phyloP scores from a whole-genome alignment of 805 yeast species.

The Kuraishia capsulata region DNA sequence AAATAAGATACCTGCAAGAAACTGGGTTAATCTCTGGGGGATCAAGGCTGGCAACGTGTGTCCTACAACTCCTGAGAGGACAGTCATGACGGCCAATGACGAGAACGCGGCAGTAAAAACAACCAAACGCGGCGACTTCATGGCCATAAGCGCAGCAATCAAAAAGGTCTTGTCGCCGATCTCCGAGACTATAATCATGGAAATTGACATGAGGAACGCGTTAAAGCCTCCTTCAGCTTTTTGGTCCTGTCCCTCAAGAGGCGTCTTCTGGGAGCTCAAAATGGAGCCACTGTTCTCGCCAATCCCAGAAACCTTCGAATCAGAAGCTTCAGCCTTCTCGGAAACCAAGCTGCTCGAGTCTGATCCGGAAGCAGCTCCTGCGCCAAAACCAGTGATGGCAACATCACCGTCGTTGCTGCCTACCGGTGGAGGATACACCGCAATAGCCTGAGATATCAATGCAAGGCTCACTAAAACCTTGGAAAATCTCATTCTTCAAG shows the following conservation, averaged over 20 bases:
- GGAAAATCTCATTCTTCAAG: too few species aligned
- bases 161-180: slow-evolving; percentile 96
- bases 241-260: too few species aligned
- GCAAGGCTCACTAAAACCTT: too few species aligned
- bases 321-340: too few species aligned
- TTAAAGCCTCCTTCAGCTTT: slow-evolving; percentile 10
- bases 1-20: slow-evolving; percentile 74
- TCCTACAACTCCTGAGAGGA: slow-evolving; percentile 85
- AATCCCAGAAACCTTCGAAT: too few species aligned
- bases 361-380: too few species aligned
- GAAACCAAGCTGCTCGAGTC: too few species aligned
- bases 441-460: background rate
- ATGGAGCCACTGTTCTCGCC: too few species aligned
- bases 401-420: background rate
- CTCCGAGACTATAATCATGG: slow-evolving; percentile 93
- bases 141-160: slow-evolving; percentile 96
- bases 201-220: slow-evolving; percentile 69
- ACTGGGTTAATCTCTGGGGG: slow-evolving; percentile 71
- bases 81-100: slow-evolving; percentile 84
- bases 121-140: slow-evolving; percentile 75
- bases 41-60: slow-evolving; percentile 81
- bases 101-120: slow-evolving; percentile 87
- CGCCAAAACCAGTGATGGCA: background rate
- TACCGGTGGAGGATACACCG: background rate
- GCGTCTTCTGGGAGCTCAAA: too few species aligned